These are phyloP conservation scores for Sistotremastrum suecicum DNA, from an alignment of 768 basidiomycete genomes.

Conservation along the genomic window DNA sequence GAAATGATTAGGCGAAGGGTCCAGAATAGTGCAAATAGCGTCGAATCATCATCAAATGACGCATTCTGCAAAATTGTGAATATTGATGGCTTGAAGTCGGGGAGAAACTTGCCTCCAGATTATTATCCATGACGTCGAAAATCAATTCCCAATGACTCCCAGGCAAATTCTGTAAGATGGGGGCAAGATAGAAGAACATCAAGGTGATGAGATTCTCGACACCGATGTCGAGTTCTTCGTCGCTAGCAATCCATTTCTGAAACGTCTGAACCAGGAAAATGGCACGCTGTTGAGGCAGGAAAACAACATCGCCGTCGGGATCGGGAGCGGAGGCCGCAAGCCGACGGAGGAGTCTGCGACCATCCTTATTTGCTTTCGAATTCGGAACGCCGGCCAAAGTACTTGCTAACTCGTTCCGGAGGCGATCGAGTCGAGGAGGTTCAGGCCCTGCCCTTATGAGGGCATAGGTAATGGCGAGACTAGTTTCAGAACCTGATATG, in stretches of 20 bases:
- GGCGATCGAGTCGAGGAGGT: conserved; percentile 57
- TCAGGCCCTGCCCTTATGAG: conserved; percentile 53
- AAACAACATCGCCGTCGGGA: conserved; percentile 63
- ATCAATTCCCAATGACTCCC: conserved; percentile 91
- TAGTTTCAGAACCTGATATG: conserved; percentile 48
- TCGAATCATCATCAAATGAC: conserved; percentile 40
- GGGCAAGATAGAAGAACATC: conserved; percentile 62
- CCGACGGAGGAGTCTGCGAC: conserved; percentile 52
- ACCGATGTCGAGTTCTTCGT: conserved; percentile 58
- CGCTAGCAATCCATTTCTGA: conserved; percentile 62
- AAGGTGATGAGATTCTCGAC: conserved; percentile 66
- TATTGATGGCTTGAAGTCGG: not conserved
- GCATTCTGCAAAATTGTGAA: conserved; percentile 29
- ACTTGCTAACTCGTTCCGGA: conserved; percentile 86
- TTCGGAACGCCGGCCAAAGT: conserved; percentile 53
- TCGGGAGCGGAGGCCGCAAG: conserved; percentile 65
- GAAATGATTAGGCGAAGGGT: conserved; percentile 52
- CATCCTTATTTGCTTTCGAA: conserved; percentile 48
- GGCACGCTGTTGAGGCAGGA: conserved; percentile 73
- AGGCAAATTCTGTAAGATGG: conserved; percentile 74
- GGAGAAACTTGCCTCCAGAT: conserved; percentile 54
- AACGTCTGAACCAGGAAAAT: conserved; percentile 79
- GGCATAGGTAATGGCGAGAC: conserved; percentile 50
- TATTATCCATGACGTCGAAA: conserved; percentile 78
- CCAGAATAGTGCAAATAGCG: conserved; percentile 50